Evolutionary conservation across 495 filamentous ascomycete genomes (phyloP).

Genomic region (Penicillium ochrochloron): DNA sequence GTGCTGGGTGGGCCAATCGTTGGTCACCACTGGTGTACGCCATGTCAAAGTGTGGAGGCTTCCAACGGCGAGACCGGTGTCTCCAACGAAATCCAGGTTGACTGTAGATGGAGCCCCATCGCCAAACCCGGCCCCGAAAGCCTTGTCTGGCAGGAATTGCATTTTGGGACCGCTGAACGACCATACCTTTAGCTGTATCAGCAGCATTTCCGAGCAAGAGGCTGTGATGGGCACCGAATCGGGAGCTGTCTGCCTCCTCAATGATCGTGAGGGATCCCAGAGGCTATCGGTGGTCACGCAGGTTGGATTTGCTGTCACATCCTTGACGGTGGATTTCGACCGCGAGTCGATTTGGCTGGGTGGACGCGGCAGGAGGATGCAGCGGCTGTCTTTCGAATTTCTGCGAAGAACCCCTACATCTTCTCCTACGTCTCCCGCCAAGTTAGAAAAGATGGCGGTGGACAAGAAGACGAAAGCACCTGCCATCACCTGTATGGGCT

Average conservation of each 20-base stretch:
- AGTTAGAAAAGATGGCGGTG: constrained; percentile 24
- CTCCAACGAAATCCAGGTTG: constrained; percentile 53
- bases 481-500: constrained; percentile 68
- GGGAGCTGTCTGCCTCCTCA: constrained; percentile 61
- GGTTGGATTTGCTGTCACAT: constrained; percentile 45
- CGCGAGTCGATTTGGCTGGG: constrained; percentile 58
- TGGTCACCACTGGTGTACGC: constrained; percentile 81
- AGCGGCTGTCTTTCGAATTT: constrained; percentile 44
- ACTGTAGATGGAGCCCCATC: constrained; percentile 46
- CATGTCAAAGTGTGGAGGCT: constrained; percentile 94
- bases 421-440: constrained; percentile 34
- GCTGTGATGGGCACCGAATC: constrained; percentile 54
- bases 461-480: constrained; percentile 38
- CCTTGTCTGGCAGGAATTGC: constrained; percentile 65
- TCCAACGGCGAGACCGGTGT: constrained; percentile 59
- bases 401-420: constrained; percentile 32
- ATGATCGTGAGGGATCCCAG: constrained; percentile 73
- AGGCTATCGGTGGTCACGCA: constrained; percentile 55
- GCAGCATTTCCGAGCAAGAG: constrained; percentile 66
- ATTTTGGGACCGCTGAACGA: constrained; percentile 66
- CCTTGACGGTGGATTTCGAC: constrained; percentile 60
- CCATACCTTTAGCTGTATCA: constrained; percentile 78
- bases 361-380: constrained; percentile 51
- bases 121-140: constrained; percentile 54
- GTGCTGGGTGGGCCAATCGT: constrained; percentile 78